Evolutionary conservation across 176 grass and related monocot genomes (phyloP), one percentile per base, ranked within the genome.

Genomic region (Carex littledalei): DNA sequence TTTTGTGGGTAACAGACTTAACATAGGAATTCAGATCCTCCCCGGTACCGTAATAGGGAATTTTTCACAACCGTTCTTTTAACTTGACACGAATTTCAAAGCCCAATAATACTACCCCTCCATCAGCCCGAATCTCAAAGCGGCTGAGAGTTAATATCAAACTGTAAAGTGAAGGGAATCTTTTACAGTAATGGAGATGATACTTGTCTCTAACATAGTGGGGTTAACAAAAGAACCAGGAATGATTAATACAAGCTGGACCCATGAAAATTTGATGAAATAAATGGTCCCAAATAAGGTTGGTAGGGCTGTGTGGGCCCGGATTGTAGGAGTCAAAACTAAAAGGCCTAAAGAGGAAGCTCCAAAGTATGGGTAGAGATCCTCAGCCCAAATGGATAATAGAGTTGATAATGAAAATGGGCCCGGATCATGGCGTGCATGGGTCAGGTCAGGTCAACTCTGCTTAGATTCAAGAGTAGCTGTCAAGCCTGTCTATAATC

Each of bases 301-400:
- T 29, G 74, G 50, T 78, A 24, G 31, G 74, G 74, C 50, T 12
- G 12, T 78, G 49, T 78, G 50, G 74, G 24, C 74, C 50, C 21
- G 24, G 4, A 14, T 2, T 54, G 8, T 55, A 14, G 8, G 41
- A 56, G 49, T 55, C 22, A 56, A 56, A 56, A 55, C 49, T 3
- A 78, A 47, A 78, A 78, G 74, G 74, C 74, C 49, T 53, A 78
- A 77, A 78, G 74, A 32, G 74, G 74, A 78, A 78, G 20, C 21
- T 78, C 35, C 73, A 78, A 56, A 26, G 45, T 53, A 53, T 75
- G 45, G 21, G 43, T 73, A 47, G 43, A 47, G 15, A 29, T 55
- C 20, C 11, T 5, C 22, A 78, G 50, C 74, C 74, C 74, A 78
- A 56, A 32, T 77, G 74, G 74, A 55, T 77, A 16, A 72, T 29